Conservation (phyloP, 1,139 yeast genomes). For the Hyphopichia wangnamkhiaoensis region DNA sequence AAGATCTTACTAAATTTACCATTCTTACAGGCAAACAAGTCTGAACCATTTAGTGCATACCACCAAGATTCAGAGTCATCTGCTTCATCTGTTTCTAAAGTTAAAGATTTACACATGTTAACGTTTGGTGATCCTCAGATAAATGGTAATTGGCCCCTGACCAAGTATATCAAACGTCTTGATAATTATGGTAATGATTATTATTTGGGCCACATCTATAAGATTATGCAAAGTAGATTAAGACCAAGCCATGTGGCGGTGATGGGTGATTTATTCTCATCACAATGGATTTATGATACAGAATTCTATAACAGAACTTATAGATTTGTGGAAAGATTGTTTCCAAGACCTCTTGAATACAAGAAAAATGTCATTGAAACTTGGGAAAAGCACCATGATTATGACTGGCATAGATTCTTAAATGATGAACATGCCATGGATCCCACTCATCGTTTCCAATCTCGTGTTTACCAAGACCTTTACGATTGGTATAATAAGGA, state of each 20-base stretch:
- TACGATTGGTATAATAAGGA: constrained; percentile 61
- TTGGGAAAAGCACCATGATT: constrained; percentile 45
- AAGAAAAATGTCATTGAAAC: constrained; percentile 50
- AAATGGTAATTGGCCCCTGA: constrained; percentile 75
- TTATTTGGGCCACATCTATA: constrained; percentile 81
- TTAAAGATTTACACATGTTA: constrained; percentile 60
- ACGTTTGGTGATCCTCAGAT: constrained; percentile 97
- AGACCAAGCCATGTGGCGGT: constrained; percentile 82
- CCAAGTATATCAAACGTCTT: constrained; percentile 71
- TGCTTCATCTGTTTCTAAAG: constrained; percentile 9
- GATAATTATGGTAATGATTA: constrained; percentile 89
- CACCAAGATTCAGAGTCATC: constrained; percentile 7
- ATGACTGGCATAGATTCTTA: constrained; percentile 56
- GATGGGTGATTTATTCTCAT: constrained; percentile 91
- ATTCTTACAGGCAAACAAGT: constrained; percentile 15
- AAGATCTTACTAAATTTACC: constrained; percentile 35
- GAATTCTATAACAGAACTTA: constrained; percentile 80
- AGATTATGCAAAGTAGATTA: constrained; percentile 59
- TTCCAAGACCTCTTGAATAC: constrained; percentile 54
- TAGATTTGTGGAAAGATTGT: constrained; percentile 67
- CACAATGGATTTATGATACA: constrained; percentile 90
- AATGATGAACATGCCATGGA: constrained; percentile 40
- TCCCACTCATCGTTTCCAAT: constrained; percentile 44
- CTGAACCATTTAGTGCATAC: constrained; percentile 12
- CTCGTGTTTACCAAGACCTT: constrained; percentile 56